phyloP scores from a whole-genome alignment of 169 alveolate genomes.

The Condylostoma magnum region DNA sequence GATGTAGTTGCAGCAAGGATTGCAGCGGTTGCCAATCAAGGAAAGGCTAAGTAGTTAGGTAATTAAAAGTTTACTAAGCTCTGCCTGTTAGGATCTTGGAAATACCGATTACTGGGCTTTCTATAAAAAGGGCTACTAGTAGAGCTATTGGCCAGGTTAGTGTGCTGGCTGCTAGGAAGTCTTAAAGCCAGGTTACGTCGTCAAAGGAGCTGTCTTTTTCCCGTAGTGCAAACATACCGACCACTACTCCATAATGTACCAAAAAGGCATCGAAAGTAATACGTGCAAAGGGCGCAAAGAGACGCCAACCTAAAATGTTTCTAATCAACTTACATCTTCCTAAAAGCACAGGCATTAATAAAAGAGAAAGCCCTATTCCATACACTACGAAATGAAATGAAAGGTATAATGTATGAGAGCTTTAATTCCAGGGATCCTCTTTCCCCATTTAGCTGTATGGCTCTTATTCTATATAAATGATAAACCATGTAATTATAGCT shows the following conservation, averaged over 20 bases:
- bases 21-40: conserved; percentile 94
- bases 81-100: too few species aligned
- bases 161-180: too few species aligned
- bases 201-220: too few species aligned
- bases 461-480: background rate
- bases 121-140: too few species aligned
- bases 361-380: background rate
- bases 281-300: background rate
- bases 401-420: background rate
- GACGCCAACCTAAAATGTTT: background rate
- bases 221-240: background rate
- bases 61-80: background rate
- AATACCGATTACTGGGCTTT: too few species aligned
- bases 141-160: too few species aligned
- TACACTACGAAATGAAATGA: background rate
- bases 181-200: too few species aligned
- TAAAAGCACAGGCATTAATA: background rate
- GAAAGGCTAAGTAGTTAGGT: conserved; percentile 82
- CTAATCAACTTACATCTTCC: background rate
- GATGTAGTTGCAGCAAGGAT: conserved; percentile 84
- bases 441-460: background rate
- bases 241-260: conserved; percentile 6
- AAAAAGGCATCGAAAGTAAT: conserved; percentile 15
- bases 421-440: background rate
- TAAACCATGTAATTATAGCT: background rate